These are phyloP conservation scores for Nymphaea colorata DNA, from an alignment of 164 flowering plant species.

Conservation along the genomic window DNA sequence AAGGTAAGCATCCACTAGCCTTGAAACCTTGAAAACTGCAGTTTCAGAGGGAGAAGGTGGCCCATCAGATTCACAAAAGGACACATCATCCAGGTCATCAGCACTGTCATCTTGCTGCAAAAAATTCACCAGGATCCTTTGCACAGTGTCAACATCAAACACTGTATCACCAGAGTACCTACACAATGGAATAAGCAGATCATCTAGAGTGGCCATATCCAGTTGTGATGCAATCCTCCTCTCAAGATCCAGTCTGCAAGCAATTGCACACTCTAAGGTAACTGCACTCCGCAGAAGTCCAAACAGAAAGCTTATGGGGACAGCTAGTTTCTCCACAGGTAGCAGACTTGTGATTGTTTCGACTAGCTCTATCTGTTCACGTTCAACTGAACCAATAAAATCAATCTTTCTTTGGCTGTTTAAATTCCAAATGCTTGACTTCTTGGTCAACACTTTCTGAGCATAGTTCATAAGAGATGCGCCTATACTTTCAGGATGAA, in stretches of 20 bases:
- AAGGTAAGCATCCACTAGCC: conserved; percentile 69
- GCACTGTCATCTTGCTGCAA: conserved; percentile 75
- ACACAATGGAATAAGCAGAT: conserved; percentile 71
- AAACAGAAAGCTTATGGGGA: conserved; percentile 66
- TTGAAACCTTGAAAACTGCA: conserved; percentile 57
- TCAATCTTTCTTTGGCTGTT: conserved; percentile 38
- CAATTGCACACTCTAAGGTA: conserved; percentile 44
- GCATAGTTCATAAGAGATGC: conserved; percentile 72
- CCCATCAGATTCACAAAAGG: conserved; percentile 57
- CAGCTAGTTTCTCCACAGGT: conserved; percentile 56
- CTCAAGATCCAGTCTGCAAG: conserved; percentile 71
- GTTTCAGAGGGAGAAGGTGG: conserved; percentile 62
- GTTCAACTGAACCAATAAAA: conserved; percentile 18
- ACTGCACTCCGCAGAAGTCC: conserved; percentile 65
- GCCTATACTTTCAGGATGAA: conserved; percentile 81
- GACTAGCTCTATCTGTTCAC: conserved; percentile 47
- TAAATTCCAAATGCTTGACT: conserved; percentile 47
- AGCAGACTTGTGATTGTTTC: conserved; percentile 68
- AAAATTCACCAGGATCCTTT: conserved; percentile 66
- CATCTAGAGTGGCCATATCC: conserved; percentile 70
- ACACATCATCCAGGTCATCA: conserved; percentile 48
- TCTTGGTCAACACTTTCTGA: conserved; percentile 54
- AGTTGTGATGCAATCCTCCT: conserved; percentile 75
- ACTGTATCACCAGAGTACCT: conserved; percentile 58
- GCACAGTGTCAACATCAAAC: conserved; percentile 79